A percentile compares a stretch with the other conserved stretches of the same genome.
These are phyloP conservation scores for Xylaria sp. DNA, from an alignment of 2,329 filamentous ascomycete genomes.

Conservation along the genomic window DNA sequence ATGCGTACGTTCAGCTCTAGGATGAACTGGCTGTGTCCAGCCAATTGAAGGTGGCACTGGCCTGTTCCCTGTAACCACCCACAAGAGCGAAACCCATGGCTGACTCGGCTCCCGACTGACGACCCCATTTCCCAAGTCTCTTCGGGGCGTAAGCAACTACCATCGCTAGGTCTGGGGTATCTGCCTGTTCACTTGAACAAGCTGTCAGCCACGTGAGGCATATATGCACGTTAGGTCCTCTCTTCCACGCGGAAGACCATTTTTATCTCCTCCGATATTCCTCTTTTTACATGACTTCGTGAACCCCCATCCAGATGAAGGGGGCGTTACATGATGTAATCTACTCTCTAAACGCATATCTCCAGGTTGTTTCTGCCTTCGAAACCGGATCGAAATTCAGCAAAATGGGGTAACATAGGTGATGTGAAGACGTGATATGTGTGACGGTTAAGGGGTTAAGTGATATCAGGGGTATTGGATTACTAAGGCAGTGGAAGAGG, in stretches of 20 bases:
- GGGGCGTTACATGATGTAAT: slow-evolving; percentile 52
- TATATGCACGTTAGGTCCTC: slow-evolving; percentile 27
- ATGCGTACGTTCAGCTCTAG: slow-evolving; percentile 23
- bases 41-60: slow-evolving; percentile 3
- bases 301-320: slow-evolving; percentile 43
- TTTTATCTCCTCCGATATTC: slow-evolving; percentile 42
- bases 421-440: slow-evolving; percentile 38
- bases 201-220: slow-evolving; percentile 38
- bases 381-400: slow-evolving; percentile 51
- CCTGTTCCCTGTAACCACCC: slow-evolving; percentile 14
- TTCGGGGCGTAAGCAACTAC: slow-evolving; percentile 32
- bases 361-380: slow-evolving; percentile 48
- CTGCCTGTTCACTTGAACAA: slow-evolving; percentile 51
- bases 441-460: slow-evolving; percentile 42
- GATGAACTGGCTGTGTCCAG: slow-evolving; percentile 7
- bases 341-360: slow-evolving; percentile 51
- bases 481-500: slow-evolving; percentile 46
- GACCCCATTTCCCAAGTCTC: slow-evolving; percentile 29
- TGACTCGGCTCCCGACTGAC: slow-evolving; percentile 23
- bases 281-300: slow-evolving; percentile 53
- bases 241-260: slow-evolving; percentile 38
- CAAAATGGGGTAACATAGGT: slow-evolving; percentile 44
- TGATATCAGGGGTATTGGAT: slow-evolving; percentile 49
- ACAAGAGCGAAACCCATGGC: slow-evolving; percentile 14
- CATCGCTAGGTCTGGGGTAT: slow-evolving; percentile 31